These are phyloP conservation scores for Hordeum marinum DNA, from an alignment of 176 grass and related monocot genomes.

Conservation along the genomic window DNA sequence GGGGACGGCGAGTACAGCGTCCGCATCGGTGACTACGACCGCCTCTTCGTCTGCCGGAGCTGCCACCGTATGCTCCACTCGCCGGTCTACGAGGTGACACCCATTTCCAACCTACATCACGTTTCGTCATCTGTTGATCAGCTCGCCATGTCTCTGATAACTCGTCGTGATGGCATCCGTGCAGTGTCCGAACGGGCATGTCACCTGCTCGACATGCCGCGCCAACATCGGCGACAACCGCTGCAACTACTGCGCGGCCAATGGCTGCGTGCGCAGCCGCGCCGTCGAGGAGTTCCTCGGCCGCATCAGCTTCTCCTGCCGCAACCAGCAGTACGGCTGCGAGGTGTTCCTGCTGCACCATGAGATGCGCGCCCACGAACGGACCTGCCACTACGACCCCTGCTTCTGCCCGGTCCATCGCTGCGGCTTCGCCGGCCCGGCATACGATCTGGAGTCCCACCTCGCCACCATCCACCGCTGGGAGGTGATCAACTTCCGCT, in stretches of 20 bases:
- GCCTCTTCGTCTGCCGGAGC: background rate
- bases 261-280: background rate
- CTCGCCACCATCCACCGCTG: background rate
- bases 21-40: conserved; percentile 2
- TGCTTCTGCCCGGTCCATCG: background rate
- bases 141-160: background rate
- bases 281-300: background rate
- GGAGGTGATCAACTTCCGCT: background rate
- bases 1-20: background rate
- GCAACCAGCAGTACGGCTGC: background rate
- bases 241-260: background rate
- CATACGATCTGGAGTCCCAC: background rate
- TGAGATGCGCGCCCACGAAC: background rate
- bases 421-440: background rate
- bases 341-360: background rate
- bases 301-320: background rate
- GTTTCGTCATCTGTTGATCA: background rate
- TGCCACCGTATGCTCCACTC: background rate
- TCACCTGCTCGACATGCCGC: background rate
- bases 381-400: background rate
- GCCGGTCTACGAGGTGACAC: background rate
- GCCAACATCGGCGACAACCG: background rate
- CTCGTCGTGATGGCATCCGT: background rate
- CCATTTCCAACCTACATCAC: background rate
- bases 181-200: background rate